Conservation (phyloP, 2,329 filamentous ascomycete species). For the Erysiphe pisi region DNA sequence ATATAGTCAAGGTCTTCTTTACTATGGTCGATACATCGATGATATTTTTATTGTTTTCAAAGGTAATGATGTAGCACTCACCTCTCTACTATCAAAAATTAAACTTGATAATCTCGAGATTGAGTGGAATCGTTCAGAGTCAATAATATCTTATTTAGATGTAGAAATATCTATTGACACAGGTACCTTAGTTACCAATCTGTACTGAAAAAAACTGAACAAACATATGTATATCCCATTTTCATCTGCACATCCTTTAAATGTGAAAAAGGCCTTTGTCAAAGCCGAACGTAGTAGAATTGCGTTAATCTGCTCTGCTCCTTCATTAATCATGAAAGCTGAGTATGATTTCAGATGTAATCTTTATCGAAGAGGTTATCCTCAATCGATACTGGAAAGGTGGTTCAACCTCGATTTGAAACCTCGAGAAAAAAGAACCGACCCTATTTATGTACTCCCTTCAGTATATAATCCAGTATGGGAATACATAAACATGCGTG, state of each 20-base stretch:
- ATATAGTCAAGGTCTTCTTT: not conserved
- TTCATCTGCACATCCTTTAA: not conserved
- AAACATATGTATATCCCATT: not conserved
- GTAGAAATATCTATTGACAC: not conserved
- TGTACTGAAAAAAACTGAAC: not conserved
- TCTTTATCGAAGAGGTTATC: not conserved
- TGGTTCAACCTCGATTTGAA: not conserved
- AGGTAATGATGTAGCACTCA: not conserved
- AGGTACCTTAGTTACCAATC: not conserved
- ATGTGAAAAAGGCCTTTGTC: not conserved
- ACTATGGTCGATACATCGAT: not conserved
- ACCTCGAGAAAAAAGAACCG: not conserved
- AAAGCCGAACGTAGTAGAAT: not conserved
- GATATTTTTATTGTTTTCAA: not conserved
- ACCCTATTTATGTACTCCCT: not conserved
- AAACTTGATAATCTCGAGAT: not conserved
- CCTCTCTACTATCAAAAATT: not conserved
- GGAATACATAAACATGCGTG: conserved; percentile 4
- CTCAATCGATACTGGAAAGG: not conserved
- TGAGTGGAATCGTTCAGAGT: not conserved
- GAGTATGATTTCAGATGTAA: not conserved
- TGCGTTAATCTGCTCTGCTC: not conserved
- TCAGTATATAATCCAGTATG: conserved; percentile 6
- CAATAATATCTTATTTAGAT: not conserved
- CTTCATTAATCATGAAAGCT: not conserved